A percentile compares a stretch with the other conserved stretches of the same genome.
Conservation (phyloP, 73 alveolate species). For the Symbiodinium pilosum region DNA sequence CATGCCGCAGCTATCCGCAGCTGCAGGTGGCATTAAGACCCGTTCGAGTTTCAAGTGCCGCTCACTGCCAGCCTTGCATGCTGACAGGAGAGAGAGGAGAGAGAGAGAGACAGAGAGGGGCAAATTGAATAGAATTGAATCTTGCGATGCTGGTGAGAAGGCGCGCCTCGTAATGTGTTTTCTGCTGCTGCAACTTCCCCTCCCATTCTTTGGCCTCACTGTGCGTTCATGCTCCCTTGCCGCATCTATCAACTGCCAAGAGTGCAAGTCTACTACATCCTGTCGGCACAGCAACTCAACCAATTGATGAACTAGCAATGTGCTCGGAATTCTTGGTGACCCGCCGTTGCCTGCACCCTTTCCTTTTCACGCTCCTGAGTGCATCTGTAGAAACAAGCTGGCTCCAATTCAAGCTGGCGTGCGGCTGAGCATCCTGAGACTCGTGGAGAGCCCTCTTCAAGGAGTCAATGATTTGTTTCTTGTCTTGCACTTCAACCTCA, state of each 20-base stretch:
- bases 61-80: slow-evolving; percentile 6
- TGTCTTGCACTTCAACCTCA: slow-evolving; percentile 63
- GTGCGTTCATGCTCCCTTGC: not conserved
- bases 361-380: not conserved
- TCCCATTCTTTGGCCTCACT: slow-evolving; percentile 75
- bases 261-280: no score
- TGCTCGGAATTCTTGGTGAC: no score
- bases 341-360: not conserved
- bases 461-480: slow-evolving; percentile 73
- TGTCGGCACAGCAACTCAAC: no score
- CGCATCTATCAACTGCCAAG: no score
- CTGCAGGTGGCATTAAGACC: not conserved
- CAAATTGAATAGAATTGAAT: no score
- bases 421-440: slow-evolving; percentile 20
- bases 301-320: no score
- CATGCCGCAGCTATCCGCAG: not conserved
- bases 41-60: slow-evolving; percentile 22
- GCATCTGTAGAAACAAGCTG: not conserved
- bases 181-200: slow-evolving; percentile 77
- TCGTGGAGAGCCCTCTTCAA: slow-evolving; percentile 76
- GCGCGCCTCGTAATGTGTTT: slow-evolving; percentile 67
- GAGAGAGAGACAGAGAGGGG: no score
- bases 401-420: no score
- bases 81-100: no score
- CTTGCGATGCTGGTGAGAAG: no score